Conservation (phyloP, 169 alveolate genomes). For the Cryptosporidium viatorum region DNA sequence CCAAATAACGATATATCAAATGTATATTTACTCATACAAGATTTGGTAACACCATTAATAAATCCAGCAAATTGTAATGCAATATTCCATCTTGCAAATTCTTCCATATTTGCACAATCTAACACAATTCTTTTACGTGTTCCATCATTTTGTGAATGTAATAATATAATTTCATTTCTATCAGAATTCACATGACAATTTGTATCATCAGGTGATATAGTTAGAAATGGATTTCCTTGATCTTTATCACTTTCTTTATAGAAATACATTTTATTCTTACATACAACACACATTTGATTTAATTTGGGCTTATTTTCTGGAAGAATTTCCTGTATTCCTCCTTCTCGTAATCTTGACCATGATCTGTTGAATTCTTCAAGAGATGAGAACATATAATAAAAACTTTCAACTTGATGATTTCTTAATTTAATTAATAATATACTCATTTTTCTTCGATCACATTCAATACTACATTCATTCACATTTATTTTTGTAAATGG, state of each 20-base stretch:
- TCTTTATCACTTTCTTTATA: conserved; percentile 15
- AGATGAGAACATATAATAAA: conserved; percentile 68
- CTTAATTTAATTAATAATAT: conserved; percentile 30
- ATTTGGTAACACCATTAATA: conserved; percentile 21
- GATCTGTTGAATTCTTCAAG: conserved; percentile 68
- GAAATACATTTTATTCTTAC: conserved; percentile 63
- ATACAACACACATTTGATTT: conserved; percentile 68
- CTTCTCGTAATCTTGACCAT: conserved; percentile 69
- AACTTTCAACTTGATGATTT: conserved; percentile 43
- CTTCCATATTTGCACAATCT: conserved; percentile 73
- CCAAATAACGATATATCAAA: conserved; percentile 59
- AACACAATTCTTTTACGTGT: conserved; percentile 26
- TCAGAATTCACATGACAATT: conserved; percentile 63
- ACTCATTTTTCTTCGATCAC: conserved; percentile 73
- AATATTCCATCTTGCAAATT: conserved; percentile 60
- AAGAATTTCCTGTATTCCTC: conserved; percentile 44
- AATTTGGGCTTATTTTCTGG: conserved; percentile 12
- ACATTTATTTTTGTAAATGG: conserved; percentile 47
- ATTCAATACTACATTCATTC: conserved; percentile 21
- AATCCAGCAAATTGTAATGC: conserved; percentile 67
- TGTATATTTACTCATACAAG: conserved; percentile 74
- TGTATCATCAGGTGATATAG: conserved; percentile 73
- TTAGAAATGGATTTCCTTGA: background rate
- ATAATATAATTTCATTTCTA: conserved; percentile 49
- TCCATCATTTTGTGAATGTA: conserved; percentile 51